Evolutionary conservation across 208 protist genomes (phyloP).

Genomic region (Borovskyia barvae): DNA sequence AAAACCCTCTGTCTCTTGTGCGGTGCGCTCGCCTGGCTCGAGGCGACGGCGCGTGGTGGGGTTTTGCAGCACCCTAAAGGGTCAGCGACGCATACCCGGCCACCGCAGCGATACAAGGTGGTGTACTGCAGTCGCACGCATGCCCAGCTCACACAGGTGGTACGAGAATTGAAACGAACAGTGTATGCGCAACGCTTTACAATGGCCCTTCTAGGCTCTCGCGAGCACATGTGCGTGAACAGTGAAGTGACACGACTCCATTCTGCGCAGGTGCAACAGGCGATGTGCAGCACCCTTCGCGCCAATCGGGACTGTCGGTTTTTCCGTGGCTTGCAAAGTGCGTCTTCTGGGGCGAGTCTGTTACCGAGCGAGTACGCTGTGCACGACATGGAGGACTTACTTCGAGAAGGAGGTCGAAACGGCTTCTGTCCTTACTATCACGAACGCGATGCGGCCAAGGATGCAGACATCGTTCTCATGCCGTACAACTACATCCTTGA

Average conservation of each 20-base stretch:
- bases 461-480: conserved; percentile 95
- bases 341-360: conserved; percentile 6
- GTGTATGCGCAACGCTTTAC: conserved; percentile 67
- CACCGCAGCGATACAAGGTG: conserved; percentile 37
- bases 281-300: conserved; percentile 67
- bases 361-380: conserved; percentile 36
- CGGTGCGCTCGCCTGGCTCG: conserved; percentile 90
- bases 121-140: conserved; percentile 98
- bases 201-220: conserved; percentile 92
- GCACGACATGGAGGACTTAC: conserved; percentile 95
- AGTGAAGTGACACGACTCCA: conserved; percentile 67
- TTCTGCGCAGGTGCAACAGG: conserved; percentile 61
- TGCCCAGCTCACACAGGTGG: conserved; percentile 97
- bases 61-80: conserved; percentile 2
- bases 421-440: conserved; percentile 96
- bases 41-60: background rate
- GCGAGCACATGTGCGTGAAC: conserved; percentile 98
- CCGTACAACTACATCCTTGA: conserved; percentile 99
- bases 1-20: conserved; percentile 98
- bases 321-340: conserved; percentile 51
- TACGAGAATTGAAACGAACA: conserved; percentile 95
- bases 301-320: conserved; percentile 76
- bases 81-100: background rate
- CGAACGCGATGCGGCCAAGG: conserved; percentile 71
- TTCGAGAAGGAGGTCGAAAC: conserved; percentile 52